phyloP scores from a whole-genome alignment of 2,329 filamentous ascomycete genomes.

The Trichoderma koningii region DNA sequence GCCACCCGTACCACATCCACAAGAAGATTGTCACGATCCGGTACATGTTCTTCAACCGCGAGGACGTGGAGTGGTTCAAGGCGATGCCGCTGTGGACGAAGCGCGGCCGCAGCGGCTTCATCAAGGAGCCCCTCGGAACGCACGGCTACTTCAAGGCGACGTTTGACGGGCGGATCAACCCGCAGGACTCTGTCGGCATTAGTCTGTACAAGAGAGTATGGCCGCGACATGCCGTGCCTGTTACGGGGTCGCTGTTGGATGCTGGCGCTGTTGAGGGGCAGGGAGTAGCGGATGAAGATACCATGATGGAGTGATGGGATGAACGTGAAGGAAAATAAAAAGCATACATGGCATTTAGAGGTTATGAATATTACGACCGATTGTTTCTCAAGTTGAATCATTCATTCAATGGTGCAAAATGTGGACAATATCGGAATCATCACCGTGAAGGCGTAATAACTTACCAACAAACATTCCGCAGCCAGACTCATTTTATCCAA shows the following conservation, averaged over 20 bases:
- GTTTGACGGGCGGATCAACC: conserved; percentile 94
- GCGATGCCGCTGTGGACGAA: conserved; percentile 93
- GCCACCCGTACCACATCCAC: conserved; percentile 98
- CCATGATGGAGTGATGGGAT: conserved; percentile 29
- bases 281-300: conserved; percentile 23
- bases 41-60: conserved; percentile 99
- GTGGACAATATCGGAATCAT: too few species aligned
- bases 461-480: neutral
- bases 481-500: neutral
- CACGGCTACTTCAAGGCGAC: conserved; percentile 99
- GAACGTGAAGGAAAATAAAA: too few species aligned
- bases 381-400: neutral
- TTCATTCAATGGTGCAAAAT: neutral
- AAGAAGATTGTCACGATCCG: conserved; percentile 95
- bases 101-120: conserved; percentile 81
- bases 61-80: conserved; percentile 97
- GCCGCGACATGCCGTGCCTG: conserved; percentile 66
- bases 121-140: conserved; percentile 93
- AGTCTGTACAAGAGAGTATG: conserved; percentile 85
- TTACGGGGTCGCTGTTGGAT: conserved; percentile 49
- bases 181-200: conserved; percentile 89
- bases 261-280: conserved; percentile 30
- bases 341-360: conserved; percentile 16
- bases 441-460: neutral
- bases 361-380: conserved; percentile 25